Evolutionary conservation across 2,329 filamentous ascomycete genomes (phyloP), one percentile per base, ranked within the genome.

Genomic region (Intubia oerlemansii): DNA sequence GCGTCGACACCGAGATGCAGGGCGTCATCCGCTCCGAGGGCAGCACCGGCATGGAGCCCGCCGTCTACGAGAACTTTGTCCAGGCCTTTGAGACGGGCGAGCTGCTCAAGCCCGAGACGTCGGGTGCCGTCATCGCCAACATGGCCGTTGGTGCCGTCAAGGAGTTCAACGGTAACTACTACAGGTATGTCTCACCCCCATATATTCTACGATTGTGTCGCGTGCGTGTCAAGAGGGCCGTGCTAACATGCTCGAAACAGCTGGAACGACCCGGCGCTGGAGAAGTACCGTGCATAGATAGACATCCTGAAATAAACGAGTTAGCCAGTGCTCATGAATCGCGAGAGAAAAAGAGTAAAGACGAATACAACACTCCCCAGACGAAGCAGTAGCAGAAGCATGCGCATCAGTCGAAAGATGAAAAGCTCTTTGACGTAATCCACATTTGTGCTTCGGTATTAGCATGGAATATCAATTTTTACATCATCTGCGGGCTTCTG

Each of bases 1-100:
- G 78, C 25, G 75, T 90, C 7, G 77, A 92, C 44, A 93, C 84
- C 0, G 74, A 74, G 29, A 93, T 93, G 84, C 84, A 92, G 47
- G 61, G 61, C n/a, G 64, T 76, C 32, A 65, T 98, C 32, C 60
- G 88, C 28, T 71, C 82, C 26, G 46, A 51, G 4, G 63, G 59
- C 24, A 48, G 51, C 21, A 43, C 45, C 2, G 48, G 47, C 30
- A 70, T 70, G 65, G 43, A 56, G 28, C 45, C 55, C 30, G 45
- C 52, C 6, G 63, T 69, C 33, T 75, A 88, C 47, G 56, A 62
- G 7, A 57, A 53, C 17, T 95, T 95, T 41, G 56, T 66, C 10
- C 56, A 65, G 1, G 60, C 77, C 11, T 74, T 82, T 44, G 62
- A 69, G 38, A 59, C 64, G 5, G 82, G 82, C 10, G 64, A 63